Base-by-base conservation (phyloP, 2,329 filamentous ascomycete genomes). In the Trichoderma sp. region DNA sequence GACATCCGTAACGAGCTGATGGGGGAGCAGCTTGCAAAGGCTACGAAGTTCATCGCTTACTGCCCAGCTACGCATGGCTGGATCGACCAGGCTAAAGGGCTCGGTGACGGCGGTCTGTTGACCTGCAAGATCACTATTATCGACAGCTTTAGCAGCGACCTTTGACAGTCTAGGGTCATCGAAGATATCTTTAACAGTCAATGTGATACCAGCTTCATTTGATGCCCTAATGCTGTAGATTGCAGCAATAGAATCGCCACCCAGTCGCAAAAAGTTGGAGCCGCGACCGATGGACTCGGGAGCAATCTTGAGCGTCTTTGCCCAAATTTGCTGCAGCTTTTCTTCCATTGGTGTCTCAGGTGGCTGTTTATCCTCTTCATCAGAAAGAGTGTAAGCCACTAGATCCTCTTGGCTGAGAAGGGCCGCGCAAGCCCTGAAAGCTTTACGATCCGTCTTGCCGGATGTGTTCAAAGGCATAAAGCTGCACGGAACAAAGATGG, bases 391-490 rank as follows among this genome's bases (percentile, higher is more conserved):
- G n/a, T 68, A 68, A 43, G 24, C 31, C 16, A 11, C 31, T 1
- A 68, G 33, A 3, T 35, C 53, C 1, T 53, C 31, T 21, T 33
- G 43, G 21, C 49, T 62, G 4, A 58, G 24, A 16, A 24, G n/a
- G 31, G 24, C 27, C 3, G 56, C 35, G 11, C 5, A n/a, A 21
- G 27, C 33, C 8, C 40, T 52, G 16, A 59, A 52, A 6, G 37
- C 62, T 16, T 67, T 70, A 14, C 71, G 58, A n/a, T 73, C 71
- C 10, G 72, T 47, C 68, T 74, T 74, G n/a, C 57, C 68, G 4
- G 72, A 73, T 3, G 72, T 68, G 19, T 68, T 72, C 16, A 67
- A 27, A 3, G 72, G 72, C 68, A 73, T 72, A 40, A 67, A 71
- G 2, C 6, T 10, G 53, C 71, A 73, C 5, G 66, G 71, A 40